A percentile compares a stretch with the other conserved stretches of the same genome.
Conservation (phyloP, 306 rosid species). For the Abrus pulchellus region DNA sequence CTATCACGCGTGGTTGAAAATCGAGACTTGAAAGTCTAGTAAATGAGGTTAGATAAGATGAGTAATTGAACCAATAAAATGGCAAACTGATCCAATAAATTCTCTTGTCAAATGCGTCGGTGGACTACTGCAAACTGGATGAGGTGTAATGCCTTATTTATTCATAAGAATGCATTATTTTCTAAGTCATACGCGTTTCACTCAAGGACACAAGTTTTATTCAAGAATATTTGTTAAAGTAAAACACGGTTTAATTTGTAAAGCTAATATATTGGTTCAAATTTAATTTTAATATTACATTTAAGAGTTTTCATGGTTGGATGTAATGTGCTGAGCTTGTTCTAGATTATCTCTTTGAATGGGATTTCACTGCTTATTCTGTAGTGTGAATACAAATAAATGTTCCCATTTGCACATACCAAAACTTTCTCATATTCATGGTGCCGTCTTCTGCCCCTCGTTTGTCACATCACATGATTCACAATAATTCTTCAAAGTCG, state of each 20-base stretch:
- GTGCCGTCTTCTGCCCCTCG: neutral
- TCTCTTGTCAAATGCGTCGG: constrained; percentile 25
- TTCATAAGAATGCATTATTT: constrained; percentile 12
- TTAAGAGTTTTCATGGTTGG: neutral
- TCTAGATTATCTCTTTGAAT: constrained; percentile 18
- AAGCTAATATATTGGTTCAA: neutral
- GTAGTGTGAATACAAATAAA: constrained; percentile 37
- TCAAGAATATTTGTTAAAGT: neutral
- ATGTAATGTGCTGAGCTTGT: neutral
- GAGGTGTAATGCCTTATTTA: neutral
- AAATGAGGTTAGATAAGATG: neutral
- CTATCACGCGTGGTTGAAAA: constrained; percentile 34
- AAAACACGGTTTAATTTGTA: neutral
- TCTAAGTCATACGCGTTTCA: constrained; percentile 37
- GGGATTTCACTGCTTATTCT: neutral
- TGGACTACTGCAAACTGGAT: constrained; percentile 2
- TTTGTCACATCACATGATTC: constrained; percentile 44
- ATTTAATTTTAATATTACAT: neutral
- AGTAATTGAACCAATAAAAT: constrained; percentile 25
- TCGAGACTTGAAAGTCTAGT: neutral
- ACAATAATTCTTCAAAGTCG: constrained; percentile 17
- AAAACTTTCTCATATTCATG: neutral
- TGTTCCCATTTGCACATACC: constrained; percentile 36
- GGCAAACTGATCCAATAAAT: constrained; percentile 27
- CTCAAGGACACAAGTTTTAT: neutral